Conservation (phyloP, 495 filamentous ascomycete species). For the Amphirosellinia nigrospora region DNA sequence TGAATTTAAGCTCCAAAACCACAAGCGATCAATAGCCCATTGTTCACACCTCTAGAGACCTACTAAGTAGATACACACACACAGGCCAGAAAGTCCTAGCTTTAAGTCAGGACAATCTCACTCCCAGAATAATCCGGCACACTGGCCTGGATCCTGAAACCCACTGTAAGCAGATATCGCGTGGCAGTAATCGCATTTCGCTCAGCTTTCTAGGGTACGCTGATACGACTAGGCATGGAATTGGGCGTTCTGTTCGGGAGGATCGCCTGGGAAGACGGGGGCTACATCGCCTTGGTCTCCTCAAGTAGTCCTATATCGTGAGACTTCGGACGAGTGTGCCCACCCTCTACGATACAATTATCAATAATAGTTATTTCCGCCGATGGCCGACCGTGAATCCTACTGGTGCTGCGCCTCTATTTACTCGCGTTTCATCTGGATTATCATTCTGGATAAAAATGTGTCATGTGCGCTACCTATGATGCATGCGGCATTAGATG, state of each 20-base stretch:
- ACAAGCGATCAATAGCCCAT: conserved; percentile 7
- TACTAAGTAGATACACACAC: not conserved
- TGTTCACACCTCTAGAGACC: not conserved
- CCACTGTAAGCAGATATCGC: conserved; percentile 25
- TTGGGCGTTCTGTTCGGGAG: conserved; percentile 10
- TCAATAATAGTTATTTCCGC: conserved; percentile 14
- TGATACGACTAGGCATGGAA: not conserved
- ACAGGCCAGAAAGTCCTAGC: not conserved
- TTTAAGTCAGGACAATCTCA: not conserved
- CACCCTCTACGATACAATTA: conserved; percentile 5
- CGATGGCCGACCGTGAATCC: conserved; percentile 17
- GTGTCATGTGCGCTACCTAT: conserved; percentile 9
- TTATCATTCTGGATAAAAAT: conserved; percentile 5
- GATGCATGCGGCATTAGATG: not conserved
- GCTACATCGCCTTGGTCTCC: not conserved
- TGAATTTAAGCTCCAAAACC: not conserved
- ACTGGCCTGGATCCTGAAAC: conserved; percentile 10
- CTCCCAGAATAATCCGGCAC: conserved; percentile 12
- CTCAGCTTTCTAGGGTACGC: conserved; percentile 18
- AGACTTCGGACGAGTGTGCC: conserved; percentile 9
- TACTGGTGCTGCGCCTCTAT: conserved; percentile 26
- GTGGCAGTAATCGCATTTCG: conserved; percentile 26
- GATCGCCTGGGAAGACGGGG: conserved; percentile 23
- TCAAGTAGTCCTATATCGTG: not conserved
- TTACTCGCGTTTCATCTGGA: conserved; percentile 22